Evolutionary conservation across 1,284 basidiomycete genomes (phyloP), one percentile per base, ranked within the genome.

Genomic region (Mycena sp.): DNA sequence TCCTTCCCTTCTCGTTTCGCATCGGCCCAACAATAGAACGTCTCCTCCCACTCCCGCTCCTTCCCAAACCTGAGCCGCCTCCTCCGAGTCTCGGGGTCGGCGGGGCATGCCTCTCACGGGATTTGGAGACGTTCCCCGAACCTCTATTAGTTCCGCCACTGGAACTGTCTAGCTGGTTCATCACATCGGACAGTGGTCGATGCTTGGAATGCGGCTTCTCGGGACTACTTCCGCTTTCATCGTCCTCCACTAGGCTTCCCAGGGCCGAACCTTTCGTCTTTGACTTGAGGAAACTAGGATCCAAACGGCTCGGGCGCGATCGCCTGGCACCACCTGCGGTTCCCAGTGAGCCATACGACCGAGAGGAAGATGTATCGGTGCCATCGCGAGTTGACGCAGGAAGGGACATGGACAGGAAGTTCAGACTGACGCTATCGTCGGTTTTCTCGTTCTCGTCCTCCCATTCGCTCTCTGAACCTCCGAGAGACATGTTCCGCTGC

Each of bases 361-460:
- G 73, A 44, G 71, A 66, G 60, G 67, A 74, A 23, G n/a, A n/a
- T n/a, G 44, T 41, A 49, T 70, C 70, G 28, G 66, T 71, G 45
- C 70, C 69, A 58, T 74, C 75, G 56, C 65, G 73, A 43, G 72
- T 73, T 19, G 80, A 76, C 21, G 73, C 72, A 53, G 71, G 76
- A 50, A 76, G 72, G 16, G 83, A 77, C 30, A 76, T 69, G 38
- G 81, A 77, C 52, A 79, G 71, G 69, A n/a, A n/a, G n/a, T 23
- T 25, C n/a, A 26, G 38, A 50, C 80, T 85, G 68, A 89, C 72
- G 71, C 88, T 91, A 49, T 92, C 90, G 16, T 94, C 91, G 2
- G 89, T 91, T 76, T 85, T 88, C 71, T 93, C 92, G 70, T 89
- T 86, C 71, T 93, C 93, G 71, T 94, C 93, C 75, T 94, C 93